Conservation (phyloP, 306 rosid genomes). For the Casuarina cunninghamiana region DNA sequence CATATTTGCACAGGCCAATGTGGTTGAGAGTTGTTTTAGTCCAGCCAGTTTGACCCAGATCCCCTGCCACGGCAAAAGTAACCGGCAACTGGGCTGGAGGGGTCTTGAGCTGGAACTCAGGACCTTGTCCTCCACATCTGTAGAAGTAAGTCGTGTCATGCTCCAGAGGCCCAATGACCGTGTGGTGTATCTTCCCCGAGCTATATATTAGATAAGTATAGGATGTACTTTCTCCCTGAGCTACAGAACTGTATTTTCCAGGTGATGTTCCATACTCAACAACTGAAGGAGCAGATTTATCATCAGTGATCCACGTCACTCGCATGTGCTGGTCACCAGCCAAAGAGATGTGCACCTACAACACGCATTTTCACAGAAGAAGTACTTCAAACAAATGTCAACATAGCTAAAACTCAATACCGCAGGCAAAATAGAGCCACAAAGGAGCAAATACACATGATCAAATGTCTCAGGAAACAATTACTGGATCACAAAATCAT, state of each 20-base stretch:
- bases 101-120: constrained; percentile 74
- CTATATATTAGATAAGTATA: constrained; percentile 65
- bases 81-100: constrained; percentile 86
- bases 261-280: constrained; percentile 81
- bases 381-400: constrained; percentile 21
- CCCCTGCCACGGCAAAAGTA: constrained; percentile 87
- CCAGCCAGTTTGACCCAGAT: constrained; percentile 94
- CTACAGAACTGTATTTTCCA: constrained; percentile 48
- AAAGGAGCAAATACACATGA: background rate
- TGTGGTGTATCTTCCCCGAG: constrained; percentile 89
- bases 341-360: constrained; percentile 86
- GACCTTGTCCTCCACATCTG: constrained; percentile 78
- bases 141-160: constrained; percentile 65
- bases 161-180: constrained; percentile 84
- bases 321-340: constrained; percentile 86
- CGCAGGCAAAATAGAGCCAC: background rate
- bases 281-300: constrained; percentile 58
- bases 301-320: constrained; percentile 71
- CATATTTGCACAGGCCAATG: constrained; percentile 73
- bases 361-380: constrained; percentile 16
- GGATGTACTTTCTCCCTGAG: constrained; percentile 78
- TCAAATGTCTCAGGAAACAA: background rate
- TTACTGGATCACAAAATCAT: background rate
- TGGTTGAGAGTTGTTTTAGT: constrained; percentile 81
- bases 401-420: background rate